Evolutionary conservation across 495 filamentous ascomycete genomes (phyloP).

Genomic region (Stereocaulon alpinum): DNA sequence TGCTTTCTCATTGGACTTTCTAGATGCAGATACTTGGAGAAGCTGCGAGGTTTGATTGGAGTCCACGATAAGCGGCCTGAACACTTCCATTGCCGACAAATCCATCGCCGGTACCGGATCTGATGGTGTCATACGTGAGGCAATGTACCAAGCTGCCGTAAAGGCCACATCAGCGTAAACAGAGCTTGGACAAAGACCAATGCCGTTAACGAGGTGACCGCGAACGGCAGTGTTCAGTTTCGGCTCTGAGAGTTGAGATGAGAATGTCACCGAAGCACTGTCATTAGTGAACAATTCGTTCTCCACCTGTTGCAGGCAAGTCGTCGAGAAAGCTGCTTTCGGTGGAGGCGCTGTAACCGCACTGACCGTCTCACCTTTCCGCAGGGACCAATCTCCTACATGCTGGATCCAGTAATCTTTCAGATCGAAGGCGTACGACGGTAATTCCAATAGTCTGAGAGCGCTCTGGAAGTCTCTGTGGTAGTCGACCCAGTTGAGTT

Average conservation of each 20-base stretch:
- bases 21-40: constrained; percentile 21
- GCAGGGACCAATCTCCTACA: constrained; percentile 40
- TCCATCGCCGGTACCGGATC: constrained; percentile 22
- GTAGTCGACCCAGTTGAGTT: constrained; percentile 39
- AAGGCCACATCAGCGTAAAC: constrained; percentile 24
- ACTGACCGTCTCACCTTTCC: constrained; percentile 30
- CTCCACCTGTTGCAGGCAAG: constrained; percentile 11
- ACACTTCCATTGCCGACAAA: constrained; percentile 25
- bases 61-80: constrained; percentile 22
- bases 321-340: constrained; percentile 7
- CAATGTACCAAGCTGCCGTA: constrained; percentile 18
- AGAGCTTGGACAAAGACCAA: constrained; percentile 19
- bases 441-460: constrained; percentile 33
- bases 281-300: constrained; percentile 11
- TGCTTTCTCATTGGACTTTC: constrained; percentile 25
- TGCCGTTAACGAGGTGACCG: constrained; percentile 23
- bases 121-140: constrained; percentile 11
- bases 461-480: constrained; percentile 35
- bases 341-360: constrained; percentile 1
- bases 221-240: constrained; percentile 17
- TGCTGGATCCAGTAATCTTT: constrained; percentile 45
- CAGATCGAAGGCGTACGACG: constrained; percentile 39
- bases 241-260: constrained; percentile 18
- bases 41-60: constrained; percentile 12
- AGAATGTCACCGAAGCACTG: constrained; percentile 17